Conservation (phyloP, 2,329 filamentous ascomycete genomes). For the Eutypa lata region DNA sequence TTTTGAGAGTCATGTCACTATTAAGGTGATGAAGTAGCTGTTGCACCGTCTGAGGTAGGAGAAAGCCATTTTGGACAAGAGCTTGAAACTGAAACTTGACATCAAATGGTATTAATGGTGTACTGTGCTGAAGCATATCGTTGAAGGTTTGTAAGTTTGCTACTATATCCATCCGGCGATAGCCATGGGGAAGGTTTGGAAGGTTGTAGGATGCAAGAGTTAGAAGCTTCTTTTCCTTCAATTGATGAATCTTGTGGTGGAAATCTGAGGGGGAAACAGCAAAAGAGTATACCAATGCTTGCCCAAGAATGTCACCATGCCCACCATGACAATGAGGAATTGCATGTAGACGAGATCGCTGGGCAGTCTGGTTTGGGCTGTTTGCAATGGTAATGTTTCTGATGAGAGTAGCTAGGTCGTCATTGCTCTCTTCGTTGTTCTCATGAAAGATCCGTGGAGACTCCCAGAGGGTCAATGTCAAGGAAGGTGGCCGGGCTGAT, state of each 20-base stretch:
- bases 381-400: slow-evolving; percentile 11
- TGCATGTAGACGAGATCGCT: slow-evolving; percentile 27
- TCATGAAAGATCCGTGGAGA: slow-evolving; percentile 47
- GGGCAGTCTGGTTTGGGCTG: slow-evolving; percentile 1
- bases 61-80: slow-evolving; percentile 60
- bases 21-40: slow-evolving; percentile 43
- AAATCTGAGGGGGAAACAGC: slow-evolving; percentile 23
- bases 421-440: slow-evolving; percentile 27
- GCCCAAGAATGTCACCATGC: slow-evolving; percentile 34
- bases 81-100: slow-evolving; percentile 61
- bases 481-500: slow-evolving; percentile 29
- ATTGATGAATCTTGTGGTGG: slow-evolving; percentile 21
- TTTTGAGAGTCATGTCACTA: slow-evolving; percentile 17
- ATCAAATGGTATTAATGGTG: slow-evolving; percentile 44
- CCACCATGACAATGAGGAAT: slow-evolving; percentile 21
- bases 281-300: slow-evolving; percentile 45
- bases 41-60: slow-evolving; percentile 52
- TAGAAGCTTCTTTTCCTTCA: slow-evolving; percentile 25
- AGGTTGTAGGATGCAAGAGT: slow-evolving; percentile 21
- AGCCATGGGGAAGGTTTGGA: slow-evolving; percentile 5
- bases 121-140: slow-evolving; percentile 19
- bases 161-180: slow-evolving; percentile 11
- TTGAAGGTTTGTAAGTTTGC: slow-evolving; percentile 31
- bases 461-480: slow-evolving; percentile 50
- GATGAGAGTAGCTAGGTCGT: slow-evolving; percentile 10